Percentiles rank a stretch among this genome's conserved stretches.
Conservation (phyloP, 352 stramenopile genomes). For the Globisporangium mamillatum region DNA sequence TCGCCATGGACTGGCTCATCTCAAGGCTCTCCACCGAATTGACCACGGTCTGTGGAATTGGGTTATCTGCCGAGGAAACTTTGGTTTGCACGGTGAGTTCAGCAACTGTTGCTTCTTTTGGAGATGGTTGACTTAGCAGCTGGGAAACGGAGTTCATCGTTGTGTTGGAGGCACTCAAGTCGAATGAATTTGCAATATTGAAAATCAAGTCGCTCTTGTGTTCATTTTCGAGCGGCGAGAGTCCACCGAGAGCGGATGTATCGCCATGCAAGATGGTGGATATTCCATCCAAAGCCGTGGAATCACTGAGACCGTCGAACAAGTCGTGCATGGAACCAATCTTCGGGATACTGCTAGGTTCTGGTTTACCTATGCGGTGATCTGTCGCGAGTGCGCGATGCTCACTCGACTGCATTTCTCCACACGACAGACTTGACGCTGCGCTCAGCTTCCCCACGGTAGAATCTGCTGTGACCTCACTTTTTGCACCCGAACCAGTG, state of each 20-base stretch:
- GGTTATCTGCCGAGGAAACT: neutral
- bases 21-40: slow-evolving; percentile 4
- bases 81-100: neutral
- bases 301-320: slow-evolving; percentile 5
- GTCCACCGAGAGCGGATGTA: neutral
- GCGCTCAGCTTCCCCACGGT: too few species aligned
- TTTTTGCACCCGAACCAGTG: neutral
- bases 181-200: slow-evolving; percentile 26
- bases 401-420: neutral
- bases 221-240: neutral
- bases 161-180: slow-evolving; percentile 24
- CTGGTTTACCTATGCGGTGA: neutral
- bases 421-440: too few species aligned
- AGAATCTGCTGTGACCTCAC: too few species aligned
- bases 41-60: neutral
- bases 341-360: neutral
- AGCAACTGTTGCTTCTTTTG: neutral
- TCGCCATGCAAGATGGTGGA: neutral
- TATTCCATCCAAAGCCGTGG: neutral
- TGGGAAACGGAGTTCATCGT: slow-evolving; percentile 17
- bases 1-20: neutral
- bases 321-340: slow-evolving; percentile 3
- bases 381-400: neutral
- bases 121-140: neutral
- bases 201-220: slow-evolving; percentile 21